Conservation (phyloP, 2,329 filamentous ascomycete genomes). For the Metarhizium rileyi region DNA sequence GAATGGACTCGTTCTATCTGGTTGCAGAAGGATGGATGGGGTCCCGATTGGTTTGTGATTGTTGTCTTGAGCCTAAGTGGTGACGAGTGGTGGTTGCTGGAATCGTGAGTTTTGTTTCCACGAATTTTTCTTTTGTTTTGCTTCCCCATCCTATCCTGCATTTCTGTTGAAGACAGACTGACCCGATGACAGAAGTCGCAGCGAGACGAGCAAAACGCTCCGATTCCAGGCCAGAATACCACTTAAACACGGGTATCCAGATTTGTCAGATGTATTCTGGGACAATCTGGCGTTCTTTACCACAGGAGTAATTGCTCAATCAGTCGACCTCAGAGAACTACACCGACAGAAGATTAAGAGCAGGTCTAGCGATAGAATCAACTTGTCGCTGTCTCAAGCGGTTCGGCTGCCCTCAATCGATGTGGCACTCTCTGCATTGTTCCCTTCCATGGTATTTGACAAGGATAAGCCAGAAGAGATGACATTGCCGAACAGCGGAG, state of each 20-base stretch:
- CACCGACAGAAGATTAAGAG: constrained; percentile 34
- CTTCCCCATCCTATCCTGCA: neutral
- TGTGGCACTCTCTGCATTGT: constrained; percentile 38
- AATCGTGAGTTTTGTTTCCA: constrained; percentile 41
- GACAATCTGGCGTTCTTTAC: constrained; percentile 39
- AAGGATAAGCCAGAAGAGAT: constrained; percentile 11
- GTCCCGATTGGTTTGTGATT: constrained; percentile 60
- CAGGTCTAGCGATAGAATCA: constrained; percentile 21
- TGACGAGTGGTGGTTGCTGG: constrained; percentile 70
- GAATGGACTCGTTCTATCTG: constrained; percentile 57
- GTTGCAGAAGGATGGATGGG: constrained; percentile 65
- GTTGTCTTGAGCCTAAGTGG: constrained; percentile 61
- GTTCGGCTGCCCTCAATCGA: constrained; percentile 38
- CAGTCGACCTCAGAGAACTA: constrained; percentile 38
- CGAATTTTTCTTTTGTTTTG: too few species aligned
- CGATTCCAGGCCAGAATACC: constrained; percentile 30
- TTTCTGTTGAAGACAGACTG: constrained; percentile 8
- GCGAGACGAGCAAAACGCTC: constrained; percentile 14
- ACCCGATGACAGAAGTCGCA: constrained; percentile 11
- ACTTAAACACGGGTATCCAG: constrained; percentile 33
- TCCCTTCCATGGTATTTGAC: constrained; percentile 25
- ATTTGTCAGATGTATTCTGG: constrained; percentile 41
- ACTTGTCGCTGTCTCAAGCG: constrained; percentile 30
- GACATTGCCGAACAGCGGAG: constrained; percentile 3
- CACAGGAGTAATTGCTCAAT: constrained; percentile 41